Conservation (phyloP, 352 stramenopile species). For the Globisporangium echinulatum region DNA sequence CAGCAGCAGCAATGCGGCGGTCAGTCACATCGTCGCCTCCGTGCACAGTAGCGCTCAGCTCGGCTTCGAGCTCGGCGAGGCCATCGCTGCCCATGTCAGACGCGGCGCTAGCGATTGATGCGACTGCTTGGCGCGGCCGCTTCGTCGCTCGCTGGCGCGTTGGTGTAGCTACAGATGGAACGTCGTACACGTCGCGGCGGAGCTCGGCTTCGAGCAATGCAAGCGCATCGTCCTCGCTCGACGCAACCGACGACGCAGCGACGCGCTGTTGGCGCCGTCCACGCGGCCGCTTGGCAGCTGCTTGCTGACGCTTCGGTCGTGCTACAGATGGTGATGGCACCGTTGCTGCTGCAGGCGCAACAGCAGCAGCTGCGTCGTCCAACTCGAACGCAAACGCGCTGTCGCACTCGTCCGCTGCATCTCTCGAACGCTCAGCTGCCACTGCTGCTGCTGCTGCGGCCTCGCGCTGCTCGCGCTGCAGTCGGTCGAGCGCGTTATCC, state of each 20-base stretch:
- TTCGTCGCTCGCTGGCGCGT: not conserved
- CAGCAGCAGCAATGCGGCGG: not conserved
- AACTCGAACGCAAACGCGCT: slow-evolving; percentile 4
- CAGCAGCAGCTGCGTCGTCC: not conserved
- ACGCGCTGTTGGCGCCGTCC: too few relatives aligned
- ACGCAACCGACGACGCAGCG: slow-evolving; percentile 17
- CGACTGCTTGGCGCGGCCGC: not conserved
- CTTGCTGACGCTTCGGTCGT: not conserved
- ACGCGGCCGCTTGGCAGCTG: not conserved
- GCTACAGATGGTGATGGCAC: not conserved
- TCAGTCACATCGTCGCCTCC: too few relatives aligned
- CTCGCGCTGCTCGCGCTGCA: not conserved
- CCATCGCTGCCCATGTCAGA: slow-evolving; percentile 12
- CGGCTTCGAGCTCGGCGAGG: slow-evolving; percentile 26
- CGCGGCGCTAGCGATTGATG: not conserved
- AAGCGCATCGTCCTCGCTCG: slow-evolving; percentile 26
- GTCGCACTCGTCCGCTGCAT: not conserved
- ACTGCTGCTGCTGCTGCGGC: not conserved
- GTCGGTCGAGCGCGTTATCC: too few relatives aligned
- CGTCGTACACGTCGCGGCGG: not conserved
- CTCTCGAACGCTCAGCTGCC: not conserved
- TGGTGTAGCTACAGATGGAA: not conserved
- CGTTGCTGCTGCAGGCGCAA: not conserved
- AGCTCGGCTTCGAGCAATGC: slow-evolving; percentile 48
- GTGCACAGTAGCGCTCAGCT: slow-evolving; percentile 13